Percentiles rank a stretch among this genome's conserved stretches.
phyloP scores from a whole-genome alignment of 768 basidiomycete species.

The Tephrocybe sp. region DNA sequence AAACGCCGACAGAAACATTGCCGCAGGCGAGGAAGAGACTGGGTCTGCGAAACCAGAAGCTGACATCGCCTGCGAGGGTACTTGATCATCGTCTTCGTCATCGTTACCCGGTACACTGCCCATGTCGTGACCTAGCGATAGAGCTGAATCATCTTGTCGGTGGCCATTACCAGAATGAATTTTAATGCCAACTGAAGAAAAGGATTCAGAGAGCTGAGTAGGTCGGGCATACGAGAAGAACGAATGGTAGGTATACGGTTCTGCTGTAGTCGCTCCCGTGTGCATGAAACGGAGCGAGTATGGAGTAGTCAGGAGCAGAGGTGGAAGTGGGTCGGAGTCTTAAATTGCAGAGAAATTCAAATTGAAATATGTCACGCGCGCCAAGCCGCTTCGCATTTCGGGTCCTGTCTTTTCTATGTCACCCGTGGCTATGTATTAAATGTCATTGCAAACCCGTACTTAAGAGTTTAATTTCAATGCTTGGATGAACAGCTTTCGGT shows the following conservation, averaged over 20 bases:
- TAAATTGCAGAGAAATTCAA: not conserved
- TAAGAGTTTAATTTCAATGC: not conserved
- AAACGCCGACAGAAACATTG: constrained; percentile 70
- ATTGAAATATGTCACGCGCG: constrained; percentile 2
- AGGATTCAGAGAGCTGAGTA: not conserved
- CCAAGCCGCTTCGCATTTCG: constrained; percentile 10
- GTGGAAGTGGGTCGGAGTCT: constrained; percentile 8
- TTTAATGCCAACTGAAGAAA: constrained; percentile 4
- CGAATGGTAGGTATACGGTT: constrained; percentile 1
- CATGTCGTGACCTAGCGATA: constrained; percentile 15
- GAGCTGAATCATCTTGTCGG: constrained; percentile 19
- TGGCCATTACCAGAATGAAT: constrained; percentile 6
- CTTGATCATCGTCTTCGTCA: not conserved
- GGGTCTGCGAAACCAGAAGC: constrained; percentile 12
- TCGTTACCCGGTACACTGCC: not conserved
- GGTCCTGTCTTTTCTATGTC: not conserved
- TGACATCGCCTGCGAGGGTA: constrained; percentile 5
- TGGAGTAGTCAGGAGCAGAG: constrained; percentile 11
- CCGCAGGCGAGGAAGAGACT: constrained; percentile 59
- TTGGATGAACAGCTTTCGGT: not conserved
- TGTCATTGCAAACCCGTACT: not conserved
- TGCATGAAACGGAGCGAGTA: constrained; percentile 11
- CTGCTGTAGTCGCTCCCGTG: constrained; percentile 9
- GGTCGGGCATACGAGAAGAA: constrained; percentile 5
- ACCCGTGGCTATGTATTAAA: constrained; percentile 7